Evolutionary conservation across 2,329 filamentous ascomycete genomes (phyloP), one percentile per base, ranked within the genome.

Genomic region (Aureobasidium sp.): DNA sequence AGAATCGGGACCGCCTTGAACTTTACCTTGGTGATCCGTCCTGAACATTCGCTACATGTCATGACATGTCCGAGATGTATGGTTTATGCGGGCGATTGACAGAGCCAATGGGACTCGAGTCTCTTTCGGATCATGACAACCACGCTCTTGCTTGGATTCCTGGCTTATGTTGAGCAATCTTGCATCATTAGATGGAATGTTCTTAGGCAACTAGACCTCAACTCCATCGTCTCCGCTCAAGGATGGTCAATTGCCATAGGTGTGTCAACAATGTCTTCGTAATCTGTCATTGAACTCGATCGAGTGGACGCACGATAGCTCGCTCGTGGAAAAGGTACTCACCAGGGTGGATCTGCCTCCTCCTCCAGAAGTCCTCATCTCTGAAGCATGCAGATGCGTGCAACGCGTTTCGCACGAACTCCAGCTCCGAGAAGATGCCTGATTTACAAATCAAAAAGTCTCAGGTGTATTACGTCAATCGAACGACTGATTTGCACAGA

Each of bases 191-290:
- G 40, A 35, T 13, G 25, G n/a, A 5, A 57, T 19, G 23, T 57
- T 45, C 7, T 3, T 35, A 1, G 17, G 6, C 10, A 45, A 45
- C n/a, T n/a, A 57, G 2, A n/a, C 13, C 1, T 25, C 35, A 27
- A 37, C 25, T 17, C 29, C 53, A 13, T 11, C 13, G 2, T 35
- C 45, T 7, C 27, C 53, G 3, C 38, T 57, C 6, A 45, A 35
- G 10, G 27, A 45, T 1, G 53, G 38, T 19, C 53, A 57, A 15
- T 57, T 57, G 9, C 13, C 27, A 17, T 57, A 38, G 53, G 45
- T 57, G n/a, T 57, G 53, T 57, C 53, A 57, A 2, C 53, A 57
- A n/a, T 57, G 45, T 45, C 53, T 57, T n/a, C 53, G 53, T 1
- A 57, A 57, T 15, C 19, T 57, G 2, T 57, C 53, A 3, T 9